These are phyloP conservation scores for Lactarius deliciosus DNA, from an alignment of 768 basidiomycete genomes.

Conservation along the genomic window DNA sequence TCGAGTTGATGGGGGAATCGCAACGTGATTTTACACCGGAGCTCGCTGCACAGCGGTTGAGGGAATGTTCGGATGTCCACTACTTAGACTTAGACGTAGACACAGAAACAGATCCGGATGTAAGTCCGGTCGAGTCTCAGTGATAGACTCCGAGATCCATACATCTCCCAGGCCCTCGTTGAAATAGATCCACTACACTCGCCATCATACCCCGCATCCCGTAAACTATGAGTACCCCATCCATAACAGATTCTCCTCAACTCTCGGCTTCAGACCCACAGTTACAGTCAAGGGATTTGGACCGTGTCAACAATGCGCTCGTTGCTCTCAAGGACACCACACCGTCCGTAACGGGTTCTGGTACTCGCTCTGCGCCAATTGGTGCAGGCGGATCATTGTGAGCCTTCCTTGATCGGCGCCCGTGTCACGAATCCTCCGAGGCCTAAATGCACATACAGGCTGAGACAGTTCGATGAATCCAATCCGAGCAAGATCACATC, in stretches of 20 bases:
- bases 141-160: neutral
- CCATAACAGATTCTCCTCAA: slow-evolving; percentile 6
- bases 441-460: slow-evolving; percentile 42
- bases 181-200: neutral
- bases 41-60: slow-evolving; percentile 70
- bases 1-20: slow-evolving; percentile 87
- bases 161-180: neutral
- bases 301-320: slow-evolving; percentile 17
- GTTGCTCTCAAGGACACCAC: slow-evolving; percentile 11
- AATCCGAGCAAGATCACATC: slow-evolving; percentile 69
- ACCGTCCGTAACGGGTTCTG: neutral
- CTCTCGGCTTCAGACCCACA: neutral
- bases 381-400: slow-evolving; percentile 78
- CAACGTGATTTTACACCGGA: slow-evolving; percentile 91
- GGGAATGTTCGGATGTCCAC: slow-evolving; percentile 57
- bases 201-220: neutral
- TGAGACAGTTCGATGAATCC: slow-evolving; percentile 79
- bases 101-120: neutral
- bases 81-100: slow-evolving; percentile 49
- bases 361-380: slow-evolving; percentile 41
- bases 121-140: neutral
- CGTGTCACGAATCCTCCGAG: neutral
- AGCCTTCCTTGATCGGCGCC: slow-evolving; percentile 31
- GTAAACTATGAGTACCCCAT: slow-evolving; percentile 16
- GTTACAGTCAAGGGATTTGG: slow-evolving; percentile 15